Conservation (phyloP, 1,284 basidiomycete species). For the Naganishia cerealis region DNA sequence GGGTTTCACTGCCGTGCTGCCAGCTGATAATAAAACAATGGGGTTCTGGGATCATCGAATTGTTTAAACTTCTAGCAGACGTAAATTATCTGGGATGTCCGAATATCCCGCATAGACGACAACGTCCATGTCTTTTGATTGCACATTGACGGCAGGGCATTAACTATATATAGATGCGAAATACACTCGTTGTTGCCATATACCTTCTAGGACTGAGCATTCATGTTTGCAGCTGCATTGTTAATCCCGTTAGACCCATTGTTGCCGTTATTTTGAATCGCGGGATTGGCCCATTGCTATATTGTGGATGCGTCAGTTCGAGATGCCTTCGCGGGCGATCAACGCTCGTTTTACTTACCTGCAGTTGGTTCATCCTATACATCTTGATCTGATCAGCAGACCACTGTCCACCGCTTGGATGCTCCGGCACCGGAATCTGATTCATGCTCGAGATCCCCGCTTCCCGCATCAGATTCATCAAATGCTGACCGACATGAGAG, state of each 20-base stretch:
- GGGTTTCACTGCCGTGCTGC: too few species aligned
- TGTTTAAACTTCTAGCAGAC: too few species aligned
- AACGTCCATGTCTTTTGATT: too few species aligned
- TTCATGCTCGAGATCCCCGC: slow-evolving; percentile 25
- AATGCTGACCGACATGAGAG: slow-evolving; percentile 12
- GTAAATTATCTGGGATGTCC: too few species aligned
- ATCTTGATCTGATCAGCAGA: slow-evolving; percentile 17
- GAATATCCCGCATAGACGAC: too few species aligned
- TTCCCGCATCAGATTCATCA: slow-evolving; percentile 26
- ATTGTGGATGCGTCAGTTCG: not conserved
- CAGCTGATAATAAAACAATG: too few species aligned
- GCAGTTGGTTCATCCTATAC: slow-evolving; percentile 22
- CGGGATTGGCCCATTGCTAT: slow-evolving; percentile 20
- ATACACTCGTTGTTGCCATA: too few species aligned
- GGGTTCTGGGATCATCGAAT: too few species aligned
- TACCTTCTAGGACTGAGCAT: slow-evolving; percentile 1
- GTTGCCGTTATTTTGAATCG: slow-evolving; percentile 7
- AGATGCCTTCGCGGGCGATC: not conserved
- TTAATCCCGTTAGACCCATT: slow-evolving; percentile 12
- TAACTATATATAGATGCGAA: too few species aligned
- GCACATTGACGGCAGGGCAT: too few species aligned
- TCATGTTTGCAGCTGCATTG: slow-evolving; percentile 2
- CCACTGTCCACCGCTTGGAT: slow-evolving; percentile 26
- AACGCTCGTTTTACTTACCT: slow-evolving; percentile 14
- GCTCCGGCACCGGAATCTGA: slow-evolving; percentile 26